Evolutionary conservation across 2,329 filamentous ascomycete genomes (phyloP).

Genomic region (Oidium heveae): DNA sequence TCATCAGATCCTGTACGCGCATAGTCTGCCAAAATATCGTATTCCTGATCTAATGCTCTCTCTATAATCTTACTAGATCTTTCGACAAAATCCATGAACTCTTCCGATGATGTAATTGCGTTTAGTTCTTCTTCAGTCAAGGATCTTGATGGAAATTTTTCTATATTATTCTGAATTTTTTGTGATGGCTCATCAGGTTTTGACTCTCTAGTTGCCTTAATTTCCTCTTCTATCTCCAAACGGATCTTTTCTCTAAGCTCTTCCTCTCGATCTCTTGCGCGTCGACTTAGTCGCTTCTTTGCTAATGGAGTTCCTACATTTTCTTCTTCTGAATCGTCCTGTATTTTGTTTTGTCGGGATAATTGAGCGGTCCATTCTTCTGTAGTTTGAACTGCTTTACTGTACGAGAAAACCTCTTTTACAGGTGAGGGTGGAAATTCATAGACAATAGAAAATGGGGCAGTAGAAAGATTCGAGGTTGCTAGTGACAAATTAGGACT

Average conservation of each 20-base stretch:
- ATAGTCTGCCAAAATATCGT: conserved; percentile 90
- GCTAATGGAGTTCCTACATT: conserved; percentile 30
- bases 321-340: conserved; percentile 39
- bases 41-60: conserved; percentile 80
- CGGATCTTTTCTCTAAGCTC: conserved; percentile 66
- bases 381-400: conserved; percentile 82
- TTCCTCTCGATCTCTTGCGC: conserved; percentile 64
- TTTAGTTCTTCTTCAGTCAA: conserved; percentile 67
- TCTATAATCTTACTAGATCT: conserved; percentile 93
- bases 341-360: conserved; percentile 25
- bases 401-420: conserved; percentile 82
- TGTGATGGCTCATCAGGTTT: conserved; percentile 25
- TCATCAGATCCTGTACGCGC: conserved; percentile 50
- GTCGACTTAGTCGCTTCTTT: conserved; percentile 51
- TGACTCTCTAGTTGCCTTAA: conserved; percentile 44
- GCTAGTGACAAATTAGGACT: conserved; percentile 15
- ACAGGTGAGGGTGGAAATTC: conserved; percentile 54
- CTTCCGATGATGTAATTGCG: conserved; percentile 73
- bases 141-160: conserved; percentile 52
- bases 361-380: conserved; percentile 39
- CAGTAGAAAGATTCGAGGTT: conserved; percentile 45
- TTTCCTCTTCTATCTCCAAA: conserved; percentile 77
- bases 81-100: conserved; percentile 89
- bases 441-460: conserved; percentile 49
- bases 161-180: conserved; percentile 19